Base-by-base conservation (phyloP, 192 early-diverging fungal genomes). In the Entomortierella beljakovae region DNA sequence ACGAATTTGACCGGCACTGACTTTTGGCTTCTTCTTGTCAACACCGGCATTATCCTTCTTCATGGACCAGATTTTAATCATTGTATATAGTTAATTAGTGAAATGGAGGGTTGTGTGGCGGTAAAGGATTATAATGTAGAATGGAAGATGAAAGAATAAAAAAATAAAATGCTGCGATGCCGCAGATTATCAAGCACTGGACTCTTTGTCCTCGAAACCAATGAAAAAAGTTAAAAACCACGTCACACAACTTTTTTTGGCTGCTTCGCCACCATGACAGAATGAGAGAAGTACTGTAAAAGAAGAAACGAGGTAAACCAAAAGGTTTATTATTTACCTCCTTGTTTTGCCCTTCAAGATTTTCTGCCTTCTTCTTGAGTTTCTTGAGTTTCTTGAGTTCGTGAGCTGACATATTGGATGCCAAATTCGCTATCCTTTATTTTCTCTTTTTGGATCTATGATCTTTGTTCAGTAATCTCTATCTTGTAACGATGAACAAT, bases 41-140 rank as follows among this genome's bases (percentile, higher is more conserved):
- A 86, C 93, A 35, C 82, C 83, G 28, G 86, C 92, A 66, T 90
- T 88, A 22, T 91, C 87, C 75, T 94, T 93, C 80, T 95, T 96
- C 80, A 96, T 84, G 26, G 87, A 85, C 94, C 95, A 96, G 66
- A 98, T 94, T 81, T 95, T 94, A 59, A 93, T 88, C 94, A 94
- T 95, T 53, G 48, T 82, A 57, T 29, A 26, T 28, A 35, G 61
- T 53, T 18, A 31, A 10, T 53, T 53, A 25, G 4, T 6, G 23
- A 32, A 42, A 49, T 22, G 16, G 37, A 38, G 16, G 7, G 16
- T 22, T n/a, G 22, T 15, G 32, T 50, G 34, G 2, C 10, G 33
- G 52, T 0, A n/a, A 31, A 20, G 25, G 29, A 32, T 16, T 11
- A n/a, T 20, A 3, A n/a, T 50, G 33, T 9, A 9, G 37, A 13